Percentiles rank a stretch among this genome's conserved stretches.
Conservation (phyloP, 1,284 basidiomycete genomes). For the Coriolopsis trogii region DNA sequence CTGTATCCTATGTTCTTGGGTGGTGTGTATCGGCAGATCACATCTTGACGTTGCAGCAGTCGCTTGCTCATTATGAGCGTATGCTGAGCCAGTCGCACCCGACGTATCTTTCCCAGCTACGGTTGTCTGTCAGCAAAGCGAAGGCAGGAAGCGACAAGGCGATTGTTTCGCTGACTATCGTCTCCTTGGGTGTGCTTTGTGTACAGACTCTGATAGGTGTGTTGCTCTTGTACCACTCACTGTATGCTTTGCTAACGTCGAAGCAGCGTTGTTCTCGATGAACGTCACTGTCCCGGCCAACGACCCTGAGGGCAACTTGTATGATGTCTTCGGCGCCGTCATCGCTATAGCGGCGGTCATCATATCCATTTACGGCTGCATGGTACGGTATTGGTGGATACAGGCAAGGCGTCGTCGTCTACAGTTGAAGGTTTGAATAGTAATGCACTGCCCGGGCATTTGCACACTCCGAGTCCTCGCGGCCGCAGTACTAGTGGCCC, state of each 20-base stretch:
- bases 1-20: no score
- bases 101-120: conserved; percentile 81
- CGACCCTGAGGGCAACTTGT: conserved; percentile 22
- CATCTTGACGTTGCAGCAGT: conserved; percentile 85
- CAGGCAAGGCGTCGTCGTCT: conserved; percentile 43
- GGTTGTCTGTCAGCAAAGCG: conserved; percentile 60
- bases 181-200: conserved; percentile 73
- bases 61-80: conserved; percentile 87
- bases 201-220: conserved; percentile 68
- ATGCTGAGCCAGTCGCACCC: conserved; percentile 89
- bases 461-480: no score
- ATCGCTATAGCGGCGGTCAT: conserved; percentile 45
- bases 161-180: conserved; percentile 66
- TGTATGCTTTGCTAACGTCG: background rate
- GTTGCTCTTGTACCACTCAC: conserved; percentile 19
- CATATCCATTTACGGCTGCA: conserved; percentile 39
- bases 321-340: conserved; percentile 53
- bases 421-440: conserved; percentile 5
- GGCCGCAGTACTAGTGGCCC: no score
- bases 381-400: conserved; percentile 65
- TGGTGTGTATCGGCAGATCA: no score
- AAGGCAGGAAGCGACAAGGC: conserved; percentile 70
- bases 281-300: conserved; percentile 33
- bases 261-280: conserved; percentile 60
- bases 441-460: background rate